phyloP scores from a whole-genome alignment of 2,329 filamentous ascomycete genomes.

The Pseudogymnoascus sp. region DNA sequence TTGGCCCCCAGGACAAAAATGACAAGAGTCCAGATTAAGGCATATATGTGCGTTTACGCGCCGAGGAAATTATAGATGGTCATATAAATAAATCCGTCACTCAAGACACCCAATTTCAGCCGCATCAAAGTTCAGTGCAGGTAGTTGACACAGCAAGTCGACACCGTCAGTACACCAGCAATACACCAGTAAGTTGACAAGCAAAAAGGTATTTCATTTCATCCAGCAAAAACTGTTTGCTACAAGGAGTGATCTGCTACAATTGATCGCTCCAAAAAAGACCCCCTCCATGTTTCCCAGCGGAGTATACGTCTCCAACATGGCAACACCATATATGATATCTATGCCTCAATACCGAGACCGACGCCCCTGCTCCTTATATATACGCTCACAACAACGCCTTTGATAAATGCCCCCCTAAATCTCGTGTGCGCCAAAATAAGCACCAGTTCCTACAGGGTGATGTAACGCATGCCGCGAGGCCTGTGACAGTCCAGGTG shows the following conservation, averaged over 20 bases:
- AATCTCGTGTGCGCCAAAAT: slow-evolving; percentile 10
- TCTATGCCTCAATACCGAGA: slow-evolving; percentile 9
- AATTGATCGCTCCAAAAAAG: not conserved
- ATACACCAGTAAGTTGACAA: not conserved
- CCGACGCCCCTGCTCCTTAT: slow-evolving; percentile 7
- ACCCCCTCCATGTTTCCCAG: not conserved
- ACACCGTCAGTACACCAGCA: not conserved
- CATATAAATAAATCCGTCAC: not conserved
- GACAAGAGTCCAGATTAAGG: not conserved
- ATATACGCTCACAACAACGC: slow-evolving; percentile 18
- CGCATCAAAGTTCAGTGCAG: not conserved
- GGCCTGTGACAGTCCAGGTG: slow-evolving; percentile 15
- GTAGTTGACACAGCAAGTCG: too few species aligned
- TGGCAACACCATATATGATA: slow-evolving; percentile 11
- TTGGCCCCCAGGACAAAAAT: not conserved
- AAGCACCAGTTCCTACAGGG: not conserved
- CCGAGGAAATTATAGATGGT: not conserved
- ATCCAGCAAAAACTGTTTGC: not conserved
- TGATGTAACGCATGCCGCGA: slow-evolving; percentile 10
- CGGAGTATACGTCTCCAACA: slow-evolving; percentile 7
- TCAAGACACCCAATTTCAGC: not conserved
- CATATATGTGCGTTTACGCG: not conserved
- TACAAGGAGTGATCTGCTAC: slow-evolving; percentile 1
- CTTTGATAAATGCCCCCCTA: slow-evolving; percentile 17
- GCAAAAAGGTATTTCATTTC: slow-evolving; percentile 3